Evolutionary conservation across 768 basidiomycete species (phyloP).

Genomic region (Phanerodontia chrysosporium): DNA sequence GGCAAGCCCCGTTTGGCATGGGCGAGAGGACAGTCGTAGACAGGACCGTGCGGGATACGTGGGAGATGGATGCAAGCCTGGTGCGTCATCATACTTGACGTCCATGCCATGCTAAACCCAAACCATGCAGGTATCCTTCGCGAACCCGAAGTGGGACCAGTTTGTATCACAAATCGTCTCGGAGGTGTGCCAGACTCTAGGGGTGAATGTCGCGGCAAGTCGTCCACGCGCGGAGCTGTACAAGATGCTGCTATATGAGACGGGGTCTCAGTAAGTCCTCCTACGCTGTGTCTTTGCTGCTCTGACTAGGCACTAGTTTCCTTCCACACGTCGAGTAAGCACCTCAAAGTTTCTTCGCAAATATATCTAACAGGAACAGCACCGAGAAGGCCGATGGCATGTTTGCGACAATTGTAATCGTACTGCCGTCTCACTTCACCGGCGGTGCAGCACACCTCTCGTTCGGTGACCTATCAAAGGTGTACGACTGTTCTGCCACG

Average conservation of each 20-base stretch:
- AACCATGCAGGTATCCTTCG: constrained; percentile 29
- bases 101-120: neutral
- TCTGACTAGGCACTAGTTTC: constrained; percentile 25
- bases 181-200: constrained; percentile 34
- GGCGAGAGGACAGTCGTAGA: constrained; percentile 40
- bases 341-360: neutral
- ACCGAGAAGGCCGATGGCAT: constrained; percentile 44
- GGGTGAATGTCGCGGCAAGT: constrained; percentile 27
- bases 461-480: constrained; percentile 29
- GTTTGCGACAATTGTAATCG: constrained; percentile 48
- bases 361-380: constrained; percentile 19
- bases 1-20: constrained; percentile 43
- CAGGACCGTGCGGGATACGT: constrained; percentile 43
- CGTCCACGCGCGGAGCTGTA: constrained; percentile 37
- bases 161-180: constrained; percentile 30
- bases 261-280: constrained; percentile 42
- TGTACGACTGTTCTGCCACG: constrained; percentile 32
- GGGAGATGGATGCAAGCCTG: constrained; percentile 42
- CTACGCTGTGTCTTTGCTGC: neutral
- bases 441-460: constrained; percentile 45
- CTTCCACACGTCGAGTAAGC: constrained; percentile 44
- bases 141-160: constrained; percentile 36
- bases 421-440: constrained; percentile 39
- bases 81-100: constrained; percentile 5
- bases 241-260: constrained; percentile 45